These are phyloP conservation scores for Cladosporium cucumerinum DNA, from an alignment of 2,329 filamentous ascomycete genomes.

Conservation along the genomic window DNA sequence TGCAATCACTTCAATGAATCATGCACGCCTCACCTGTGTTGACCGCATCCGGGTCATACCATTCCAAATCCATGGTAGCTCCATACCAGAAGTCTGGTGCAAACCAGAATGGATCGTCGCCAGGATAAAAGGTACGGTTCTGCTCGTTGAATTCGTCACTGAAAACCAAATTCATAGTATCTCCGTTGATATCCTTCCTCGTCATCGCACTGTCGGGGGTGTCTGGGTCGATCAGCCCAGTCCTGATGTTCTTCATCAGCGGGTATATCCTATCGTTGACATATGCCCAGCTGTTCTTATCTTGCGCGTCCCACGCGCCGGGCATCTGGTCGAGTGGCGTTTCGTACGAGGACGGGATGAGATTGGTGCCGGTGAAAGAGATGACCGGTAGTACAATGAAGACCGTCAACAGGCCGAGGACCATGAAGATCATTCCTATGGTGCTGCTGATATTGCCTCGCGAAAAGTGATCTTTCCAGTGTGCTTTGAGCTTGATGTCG, in stretches of 20 bases:
- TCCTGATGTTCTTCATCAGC: slow-evolving; percentile 59
- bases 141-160: slow-evolving; percentile 69
- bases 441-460: slow-evolving; percentile 43
- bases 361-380: slow-evolving; percentile 42
- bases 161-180: slow-evolving; percentile 61
- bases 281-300: slow-evolving; percentile 13
- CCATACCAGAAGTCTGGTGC: slow-evolving; percentile 70
- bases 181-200: slow-evolving; percentile 57
- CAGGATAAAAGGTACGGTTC: slow-evolving; percentile 67
- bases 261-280: slow-evolving; percentile 14
- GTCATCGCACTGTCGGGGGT: slow-evolving; percentile 58
- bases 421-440: slow-evolving; percentile 44
- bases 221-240: slow-evolving; percentile 62
- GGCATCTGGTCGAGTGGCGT: slow-evolving; percentile 42
- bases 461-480: slow-evolving; percentile 45
- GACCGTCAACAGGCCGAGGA: slow-evolving; percentile 47
- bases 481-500: slow-evolving; percentile 44
- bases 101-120: slow-evolving; percentile 66
- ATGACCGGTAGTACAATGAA: slow-evolving; percentile 53
- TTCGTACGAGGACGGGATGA: slow-evolving; percentile 39
- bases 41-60: slow-evolving; percentile 38
- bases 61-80: slow-evolving; percentile 66
- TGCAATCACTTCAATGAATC: not conserved
- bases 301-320: slow-evolving; percentile 7
- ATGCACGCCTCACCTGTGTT: slow-evolving; percentile 18